Conservation (phyloP, 1,284 basidiomycete species). For the Cutaneotrichosporon cyanovorans region DNA sequence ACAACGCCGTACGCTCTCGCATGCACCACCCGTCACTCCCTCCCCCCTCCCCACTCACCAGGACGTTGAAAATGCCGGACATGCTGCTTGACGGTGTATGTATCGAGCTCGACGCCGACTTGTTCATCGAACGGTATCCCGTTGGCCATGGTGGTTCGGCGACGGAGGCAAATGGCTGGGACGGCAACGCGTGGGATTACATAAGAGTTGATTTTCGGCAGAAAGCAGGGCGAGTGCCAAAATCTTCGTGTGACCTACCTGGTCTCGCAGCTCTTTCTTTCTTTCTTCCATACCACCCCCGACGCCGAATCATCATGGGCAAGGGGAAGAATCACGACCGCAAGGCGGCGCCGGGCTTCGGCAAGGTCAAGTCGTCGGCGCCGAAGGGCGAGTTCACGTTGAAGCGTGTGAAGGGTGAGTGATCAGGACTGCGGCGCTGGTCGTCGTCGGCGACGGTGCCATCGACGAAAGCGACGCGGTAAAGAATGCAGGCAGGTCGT, state of each 20-base stretch:
- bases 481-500: too few relatives aligned
- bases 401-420: slow-evolving; percentile 61
- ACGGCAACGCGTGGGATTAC: neutral
- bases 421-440: too few relatives aligned
- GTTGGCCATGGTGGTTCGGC: neutral
- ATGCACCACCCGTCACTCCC: neutral
- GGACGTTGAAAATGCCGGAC: slow-evolving; percentile 33
- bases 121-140: too few relatives aligned
- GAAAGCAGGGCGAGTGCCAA: slow-evolving; percentile 1
- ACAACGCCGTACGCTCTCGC: too few relatives aligned
- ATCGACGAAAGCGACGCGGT: too few relatives aligned
- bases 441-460: too few relatives aligned
- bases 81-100: slow-evolving; percentile 12
- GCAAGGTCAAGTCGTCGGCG: slow-evolving; percentile 31
- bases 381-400: slow-evolving; percentile 45
- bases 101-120: too few relatives aligned
- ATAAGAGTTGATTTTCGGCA: slow-evolving; percentile 8
- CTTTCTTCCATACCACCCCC: slow-evolving; percentile 1
- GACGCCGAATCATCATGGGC: slow-evolving; percentile 28
- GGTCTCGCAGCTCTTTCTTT: neutral
- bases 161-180: neutral
- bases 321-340: slow-evolving; percentile 46
- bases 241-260: neutral
- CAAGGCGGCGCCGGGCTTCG: slow-evolving; percentile 33
- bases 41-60: slow-evolving; percentile 2